A percentile compares a stretch with the other conserved stretches of the same genome.
Evolutionary conservation across 352 stramenopile species (phyloP).

Genomic region (Pythium aquatile): DNA sequence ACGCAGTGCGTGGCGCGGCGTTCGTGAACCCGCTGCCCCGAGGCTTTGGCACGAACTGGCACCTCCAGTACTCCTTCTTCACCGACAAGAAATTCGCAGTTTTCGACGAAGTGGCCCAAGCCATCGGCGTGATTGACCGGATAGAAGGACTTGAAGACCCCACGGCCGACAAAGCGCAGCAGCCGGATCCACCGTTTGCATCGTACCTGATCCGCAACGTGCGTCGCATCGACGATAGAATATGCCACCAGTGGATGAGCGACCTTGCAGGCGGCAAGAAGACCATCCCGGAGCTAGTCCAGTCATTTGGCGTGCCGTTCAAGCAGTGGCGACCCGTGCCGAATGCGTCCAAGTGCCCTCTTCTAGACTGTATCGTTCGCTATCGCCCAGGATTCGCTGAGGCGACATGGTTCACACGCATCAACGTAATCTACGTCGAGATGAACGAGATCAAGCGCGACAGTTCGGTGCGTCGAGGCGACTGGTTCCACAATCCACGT

Average conservation of each 20-base stretch:
- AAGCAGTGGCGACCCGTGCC: slow-evolving; percentile 80
- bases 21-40: slow-evolving; percentile 75
- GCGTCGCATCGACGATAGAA: slow-evolving; percentile 73
- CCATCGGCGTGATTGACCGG: slow-evolving; percentile 47
- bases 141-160: slow-evolving; percentile 22
- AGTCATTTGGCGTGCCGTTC: slow-evolving; percentile 77
- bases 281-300: slow-evolving; percentile 68
- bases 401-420: slow-evolving; percentile 79
- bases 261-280: slow-evolving; percentile 64
- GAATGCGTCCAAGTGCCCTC: slow-evolving; percentile 73
- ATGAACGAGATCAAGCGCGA: slow-evolving; percentile 83
- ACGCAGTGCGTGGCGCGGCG: slow-evolving; percentile 66
- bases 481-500: slow-evolving; percentile 82
- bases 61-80: slow-evolving; percentile 85
- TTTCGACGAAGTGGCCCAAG: slow-evolving; percentile 66
- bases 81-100: slow-evolving; percentile 70
- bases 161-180: neutral
- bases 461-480: slow-evolving; percentile 47
- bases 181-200: slow-evolving; percentile 56
- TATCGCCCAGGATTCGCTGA: slow-evolving; percentile 71
- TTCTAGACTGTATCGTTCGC: slow-evolving; percentile 74
- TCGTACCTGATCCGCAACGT: slow-evolving; percentile 85
- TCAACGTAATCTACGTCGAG: slow-evolving; percentile 88
- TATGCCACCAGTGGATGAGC: slow-evolving; percentile 77
- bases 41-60: slow-evolving; percentile 80